These are phyloP conservation scores for Fomitopsis schrenkii DNA, from an alignment of 1,284 basidiomycete species.

Conservation along the genomic window DNA sequence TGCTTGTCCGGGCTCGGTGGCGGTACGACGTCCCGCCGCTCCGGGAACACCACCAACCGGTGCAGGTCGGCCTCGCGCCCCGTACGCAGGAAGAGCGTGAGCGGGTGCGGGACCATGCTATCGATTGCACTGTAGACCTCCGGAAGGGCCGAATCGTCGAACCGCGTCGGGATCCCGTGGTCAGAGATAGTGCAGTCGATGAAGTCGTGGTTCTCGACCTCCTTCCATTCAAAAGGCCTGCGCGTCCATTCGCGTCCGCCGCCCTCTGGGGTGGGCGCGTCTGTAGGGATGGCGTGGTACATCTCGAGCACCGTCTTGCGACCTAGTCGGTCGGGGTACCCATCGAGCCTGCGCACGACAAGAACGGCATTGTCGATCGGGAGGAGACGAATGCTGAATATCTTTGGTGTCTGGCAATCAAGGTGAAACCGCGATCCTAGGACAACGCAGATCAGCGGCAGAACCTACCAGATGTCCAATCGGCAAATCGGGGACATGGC, in stretches of 20 bases:
- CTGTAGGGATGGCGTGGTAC: slow-evolving; percentile 12
- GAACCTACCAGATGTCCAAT: not conserved
- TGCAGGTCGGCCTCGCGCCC: slow-evolving; percentile 5
- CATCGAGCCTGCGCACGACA: slow-evolving; percentile 40
- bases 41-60: slow-evolving; percentile 19
- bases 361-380: slow-evolving; percentile 50
- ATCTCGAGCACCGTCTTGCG: slow-evolving; percentile 16
- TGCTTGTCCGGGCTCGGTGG: slow-evolving; percentile 1
- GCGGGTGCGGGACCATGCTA: slow-evolving; percentile 1
- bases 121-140: slow-evolving; percentile 18
- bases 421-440: not conserved
- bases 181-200: slow-evolving; percentile 51
- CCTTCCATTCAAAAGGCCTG: not conserved
- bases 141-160: slow-evolving; percentile 31
- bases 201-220: slow-evolving; percentile 20
- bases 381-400: slow-evolving; percentile 50
- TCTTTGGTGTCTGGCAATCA: slow-evolving; percentile 34
- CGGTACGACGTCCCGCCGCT: not conserved
- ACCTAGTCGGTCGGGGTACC: slow-evolving; percentile 12
- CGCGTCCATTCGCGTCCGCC: slow-evolving; percentile 4
- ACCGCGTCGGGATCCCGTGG: slow-evolving; percentile 30
- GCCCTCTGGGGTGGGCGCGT: slow-evolving; percentile 13
- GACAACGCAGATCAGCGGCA: not conserved
- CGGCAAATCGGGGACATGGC: slow-evolving; percentile 1
- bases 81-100: slow-evolving; percentile 4